Evolutionary conservation across 108 stramenopile species (phyloP), one percentile per base, ranked within the genome.

Genomic region (Skeletonema grethae): DNA sequence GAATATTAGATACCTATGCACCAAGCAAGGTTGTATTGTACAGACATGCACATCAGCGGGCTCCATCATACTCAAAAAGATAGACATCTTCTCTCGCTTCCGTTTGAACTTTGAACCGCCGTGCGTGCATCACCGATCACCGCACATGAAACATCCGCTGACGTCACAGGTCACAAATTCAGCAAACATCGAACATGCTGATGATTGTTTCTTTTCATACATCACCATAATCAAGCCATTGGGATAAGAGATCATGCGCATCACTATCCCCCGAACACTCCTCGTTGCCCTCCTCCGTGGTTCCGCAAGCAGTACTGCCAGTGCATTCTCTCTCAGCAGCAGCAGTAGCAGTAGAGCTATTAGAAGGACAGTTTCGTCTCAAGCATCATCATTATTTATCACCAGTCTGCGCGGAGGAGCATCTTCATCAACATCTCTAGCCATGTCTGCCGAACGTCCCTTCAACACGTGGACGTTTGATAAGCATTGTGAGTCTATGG

Each of bases 391-490:
- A 22, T 22, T 6, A 9, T 22, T 53, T 53, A 8, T 22, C 50
- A 22, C 41, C 13, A 43, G 15, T 15, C 15, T 53, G 7, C 50
- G 50, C 5, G 50, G 50, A 53, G 50, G 50, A 53, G 50, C 50
- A 22, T 53, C 18, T 20, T 20, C 22, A 53, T 53, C 50, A 22
- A 30, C 46, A 61, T 32, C 61, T n/a, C 39, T 70, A 16, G 31
- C 11, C 71, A 77, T 77, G 76, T 30, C 76, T 20, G 45, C 24
- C 24, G 74, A 75, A 22, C 73, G 78, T 13, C 73, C 89, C 15
- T 94, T 94, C 69, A 64, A 75, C 13, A 95, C 90, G 0, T 95
- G 95, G 95, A 77, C 89, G 2, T 95, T 84, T 74, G 91, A 95
- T 66, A 77, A 79, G 34, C 84, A 88, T 7, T 93, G 90, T 65